Conservation (phyloP, 2,329 filamentous ascomycete genomes). For the Lachnellula subtilissima region DNA sequence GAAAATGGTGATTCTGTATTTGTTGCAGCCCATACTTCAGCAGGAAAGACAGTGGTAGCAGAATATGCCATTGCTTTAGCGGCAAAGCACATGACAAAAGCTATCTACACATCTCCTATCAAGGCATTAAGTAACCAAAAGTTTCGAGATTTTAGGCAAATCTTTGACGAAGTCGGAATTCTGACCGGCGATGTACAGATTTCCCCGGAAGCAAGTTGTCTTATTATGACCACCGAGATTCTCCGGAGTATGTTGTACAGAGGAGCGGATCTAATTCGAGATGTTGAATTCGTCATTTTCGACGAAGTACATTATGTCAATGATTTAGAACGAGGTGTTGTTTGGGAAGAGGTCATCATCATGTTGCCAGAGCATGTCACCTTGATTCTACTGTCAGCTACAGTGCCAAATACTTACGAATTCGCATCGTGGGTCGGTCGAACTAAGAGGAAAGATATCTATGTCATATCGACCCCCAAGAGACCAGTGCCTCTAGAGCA, state of each 20-base stretch:
- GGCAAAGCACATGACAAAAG: slow-evolving; percentile 98
- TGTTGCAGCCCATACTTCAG: slow-evolving; percentile 94
- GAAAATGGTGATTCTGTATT: slow-evolving; percentile 97
- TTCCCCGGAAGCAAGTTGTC: slow-evolving; percentile 90
- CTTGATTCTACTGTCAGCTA: slow-evolving; percentile 89
- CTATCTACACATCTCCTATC: slow-evolving; percentile 98
- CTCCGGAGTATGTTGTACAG: slow-evolving; percentile 96
- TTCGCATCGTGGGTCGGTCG: slow-evolving; percentile 98
- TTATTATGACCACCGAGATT: slow-evolving; percentile 99
- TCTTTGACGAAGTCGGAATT: slow-evolving; percentile 94
- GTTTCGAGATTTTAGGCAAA: slow-evolving; percentile 86
- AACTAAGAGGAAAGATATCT: slow-evolving; percentile 98
- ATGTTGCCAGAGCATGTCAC: slow-evolving; percentile 98
- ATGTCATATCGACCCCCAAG: slow-evolving; percentile 96
- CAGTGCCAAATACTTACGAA: slow-evolving; percentile 94
- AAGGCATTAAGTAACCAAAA: slow-evolving; percentile 99
- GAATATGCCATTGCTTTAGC: slow-evolving; percentile 97
- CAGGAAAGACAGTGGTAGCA: slow-evolving; percentile 95
- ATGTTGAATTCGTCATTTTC: slow-evolving; percentile 98
- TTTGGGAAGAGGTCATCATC: slow-evolving; percentile 99
- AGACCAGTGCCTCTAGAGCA: slow-evolving; percentile 92
- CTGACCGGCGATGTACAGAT: slow-evolving; percentile 97
- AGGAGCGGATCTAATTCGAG: slow-evolving; percentile 89
- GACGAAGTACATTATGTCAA: slow-evolving; percentile 99
- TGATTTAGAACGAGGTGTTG: slow-evolving; percentile 89